Conservation (phyloP, 208 protist genomes). For the Trypanosoma boissoni region DNA sequence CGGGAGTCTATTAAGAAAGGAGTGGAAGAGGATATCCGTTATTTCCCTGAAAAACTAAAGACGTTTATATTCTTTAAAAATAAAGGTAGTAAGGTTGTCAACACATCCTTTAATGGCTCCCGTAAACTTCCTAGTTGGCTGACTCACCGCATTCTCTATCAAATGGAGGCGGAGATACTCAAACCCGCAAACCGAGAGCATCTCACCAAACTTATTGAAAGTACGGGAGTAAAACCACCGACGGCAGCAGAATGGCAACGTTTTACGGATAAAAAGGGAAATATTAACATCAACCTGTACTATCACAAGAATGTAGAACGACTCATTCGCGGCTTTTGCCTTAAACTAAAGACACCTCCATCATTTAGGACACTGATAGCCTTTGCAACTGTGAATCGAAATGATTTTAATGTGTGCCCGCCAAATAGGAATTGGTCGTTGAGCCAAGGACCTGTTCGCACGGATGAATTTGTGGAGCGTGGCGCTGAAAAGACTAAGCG, state of each 20-base stretch:
- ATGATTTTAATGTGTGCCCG: conserved; percentile 30
- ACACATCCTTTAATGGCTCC: conserved; percentile 19
- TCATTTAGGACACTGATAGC: conserved; percentile 5
- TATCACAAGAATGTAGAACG: conserved; percentile 13
- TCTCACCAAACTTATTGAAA: conserved; percentile 44
- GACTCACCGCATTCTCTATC: conserved; percentile 16
- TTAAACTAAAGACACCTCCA: neutral
- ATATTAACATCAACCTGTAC: conserved; percentile 59
- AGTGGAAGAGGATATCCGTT: conserved; percentile 65
- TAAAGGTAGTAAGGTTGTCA: neutral
- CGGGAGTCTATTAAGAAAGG: conserved; percentile 37
- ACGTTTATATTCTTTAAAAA: conserved; percentile 65
- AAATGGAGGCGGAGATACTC: conserved; percentile 34
- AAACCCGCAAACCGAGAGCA: conserved; percentile 37
- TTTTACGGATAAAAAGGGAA: conserved; percentile 52
- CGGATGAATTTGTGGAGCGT: conserved; percentile 32
- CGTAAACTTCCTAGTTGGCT: conserved; percentile 19
- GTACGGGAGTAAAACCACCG: conserved; percentile 30
- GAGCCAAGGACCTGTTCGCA: conserved; percentile 26
- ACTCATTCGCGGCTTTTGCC: conserved; percentile 14
- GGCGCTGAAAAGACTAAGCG: conserved; percentile 17
- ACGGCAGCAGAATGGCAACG: conserved; percentile 41
- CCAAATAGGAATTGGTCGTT: conserved; percentile 23
- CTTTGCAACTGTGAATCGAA: conserved; percentile 25
- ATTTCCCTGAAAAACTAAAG: conserved; percentile 54